Evolutionary conservation across 1,139 yeast genomes (phyloP).

Genomic region (Yamadazyma aaseri): DNA sequence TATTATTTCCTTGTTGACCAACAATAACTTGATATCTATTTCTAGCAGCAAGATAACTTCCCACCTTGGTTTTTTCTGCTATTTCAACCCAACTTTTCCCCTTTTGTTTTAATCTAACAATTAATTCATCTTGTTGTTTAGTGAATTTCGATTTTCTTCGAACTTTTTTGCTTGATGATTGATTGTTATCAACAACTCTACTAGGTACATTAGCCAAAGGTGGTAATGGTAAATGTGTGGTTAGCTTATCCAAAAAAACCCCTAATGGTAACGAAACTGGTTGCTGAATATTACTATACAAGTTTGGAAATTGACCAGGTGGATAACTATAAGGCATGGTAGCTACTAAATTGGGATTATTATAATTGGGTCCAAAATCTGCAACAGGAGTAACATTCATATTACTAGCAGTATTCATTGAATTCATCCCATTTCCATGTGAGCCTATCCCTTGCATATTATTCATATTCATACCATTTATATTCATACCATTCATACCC

Average conservation of each 20-base stretch:
- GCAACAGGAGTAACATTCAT: too few species aligned
- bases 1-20: conserved; percentile 79
- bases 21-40: conserved; percentile 78
- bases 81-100: conserved; percentile 77
- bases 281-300: neutral
- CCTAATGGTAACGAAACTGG: conserved; percentile 1
- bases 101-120: conserved; percentile 56
- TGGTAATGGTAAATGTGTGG: conserved; percentile 33
- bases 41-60: conserved; percentile 70
- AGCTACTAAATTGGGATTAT: too few species aligned
- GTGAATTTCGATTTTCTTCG: conserved; percentile 67
- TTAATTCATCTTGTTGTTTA: conserved; percentile 65
- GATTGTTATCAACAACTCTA: conserved; percentile 28
- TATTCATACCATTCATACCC: neutral
- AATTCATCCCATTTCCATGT: too few species aligned
- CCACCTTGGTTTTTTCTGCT: conserved; percentile 65
- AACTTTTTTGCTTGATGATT: conserved; percentile 44
- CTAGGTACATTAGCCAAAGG: conserved; percentile 34
- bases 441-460: neutral
- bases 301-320: neutral
- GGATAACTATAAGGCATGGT: neutral
- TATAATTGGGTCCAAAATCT: too few species aligned
- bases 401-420: too few species aligned
- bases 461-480: neutral
- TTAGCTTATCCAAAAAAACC: conserved; percentile 9